Percentiles rank a stretch among this genome's conserved stretches.
Conservation (phyloP, 257 asterid genomes). For the Nicotiana tabacum region DNA sequence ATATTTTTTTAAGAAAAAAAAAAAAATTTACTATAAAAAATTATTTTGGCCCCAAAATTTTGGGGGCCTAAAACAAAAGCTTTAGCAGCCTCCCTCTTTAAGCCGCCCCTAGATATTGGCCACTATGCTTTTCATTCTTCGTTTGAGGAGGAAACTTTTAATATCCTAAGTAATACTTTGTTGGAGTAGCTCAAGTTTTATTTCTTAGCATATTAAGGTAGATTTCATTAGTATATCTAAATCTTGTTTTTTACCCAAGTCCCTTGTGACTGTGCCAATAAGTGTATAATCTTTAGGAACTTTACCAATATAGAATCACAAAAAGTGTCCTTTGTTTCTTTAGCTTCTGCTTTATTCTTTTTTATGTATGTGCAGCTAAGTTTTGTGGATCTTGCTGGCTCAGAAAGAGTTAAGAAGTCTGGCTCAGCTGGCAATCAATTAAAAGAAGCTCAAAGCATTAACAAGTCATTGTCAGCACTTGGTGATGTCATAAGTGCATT, state of each 20-base stretch:
- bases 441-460: constrained; percentile 97
- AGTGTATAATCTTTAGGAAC: not conserved
- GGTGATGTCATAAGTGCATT: constrained; percentile 96
- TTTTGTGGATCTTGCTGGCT: constrained; percentile 98
- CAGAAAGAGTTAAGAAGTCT: constrained; percentile 88
- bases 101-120: not conserved
- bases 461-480: constrained; percentile 92
- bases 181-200: not conserved
- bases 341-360: not conserved
- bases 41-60: too few relatives aligned
- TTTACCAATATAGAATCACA: not conserved
- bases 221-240: not conserved
- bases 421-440: constrained; percentile 86
- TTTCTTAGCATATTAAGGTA: not conserved
- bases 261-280: not conserved
- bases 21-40: too few relatives aligned
- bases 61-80: too few relatives aligned
- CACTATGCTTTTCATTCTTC: not conserved
- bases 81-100: too few relatives aligned
- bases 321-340: not conserved
- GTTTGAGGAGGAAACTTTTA: not conserved
- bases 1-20: too few relatives aligned
- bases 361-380: constrained; percentile 57
- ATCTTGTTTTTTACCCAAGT: not conserved
- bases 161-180: not conserved